Evolutionary conservation across 2,329 filamentous ascomycete genomes (phyloP), one percentile per base, ranked within the genome.

Genomic region (Xylaria sp.): DNA sequence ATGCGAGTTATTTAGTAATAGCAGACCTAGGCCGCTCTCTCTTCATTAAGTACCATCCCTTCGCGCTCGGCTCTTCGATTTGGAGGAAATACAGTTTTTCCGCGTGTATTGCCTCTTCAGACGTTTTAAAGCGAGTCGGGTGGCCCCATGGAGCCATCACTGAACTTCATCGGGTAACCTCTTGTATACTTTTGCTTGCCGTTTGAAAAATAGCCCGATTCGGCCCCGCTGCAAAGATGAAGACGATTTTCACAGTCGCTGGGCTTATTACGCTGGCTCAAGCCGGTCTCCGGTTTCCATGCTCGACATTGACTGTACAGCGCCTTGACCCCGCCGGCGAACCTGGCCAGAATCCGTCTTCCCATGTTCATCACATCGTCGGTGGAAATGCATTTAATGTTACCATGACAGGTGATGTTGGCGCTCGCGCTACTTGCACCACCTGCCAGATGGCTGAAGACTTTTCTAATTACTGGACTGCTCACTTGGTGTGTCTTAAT

Each of bases 361-460:
- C 67, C 2, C 69, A 71, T 29, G 63, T 69, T 36, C 69, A 71
- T 29, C 69, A 71, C 31, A 69, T 71, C 17, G 69, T 71, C 25
- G 69, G 69, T 22, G 69, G 69, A 29, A 69, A 71, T 63, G 63
- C 69, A 3, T 71, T 71, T 36, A 71, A 71, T 22, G 64, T 49
- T 13, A 69, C 67, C 1, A 69, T 71, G 66, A 33, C n/a, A 13
- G 66, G 69, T 10, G 66, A 67, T 59, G 63, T 67, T 6, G 60
- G 39, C 27, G 20, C 61, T 5, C 51, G 66, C 31, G 68, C 68
- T 38, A 69, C 69, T 13, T 74, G 73, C 57, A 75, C 73, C n/a
- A 73, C 72, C 3, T 73, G 72, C 51, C 63, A 72, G 29, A 73
- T 72, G 69, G 36, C 71, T 2, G 72, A 73, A 49, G 72, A 74